Evolutionary conservation across 345 rosid species (phyloP), one percentile per base, ranked within the genome.

Genomic region (Eucalyptus paniculata): DNA sequence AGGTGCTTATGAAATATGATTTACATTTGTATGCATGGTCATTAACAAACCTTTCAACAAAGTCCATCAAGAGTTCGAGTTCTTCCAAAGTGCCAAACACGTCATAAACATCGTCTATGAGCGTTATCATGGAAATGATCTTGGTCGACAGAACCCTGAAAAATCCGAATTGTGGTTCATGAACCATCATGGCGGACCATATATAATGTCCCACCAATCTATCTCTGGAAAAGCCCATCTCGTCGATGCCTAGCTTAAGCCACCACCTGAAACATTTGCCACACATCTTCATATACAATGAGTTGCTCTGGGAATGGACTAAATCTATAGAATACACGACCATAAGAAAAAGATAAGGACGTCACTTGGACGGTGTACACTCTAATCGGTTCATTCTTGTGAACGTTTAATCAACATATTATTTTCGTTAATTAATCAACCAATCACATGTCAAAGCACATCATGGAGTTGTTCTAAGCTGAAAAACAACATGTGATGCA

Each of bases 201-300:
- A 87, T 30, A 51, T 87, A 83, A 86, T 60, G 87, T 67, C 87
- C 92, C 45, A 88, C 56, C 58, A 89, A 86, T 50, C 90, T 62
- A 53, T 91, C 92, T 47, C 90, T n/a, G 44, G 53, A 86, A 86
- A 87, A 86, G 15, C 30, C n/a, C 60, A 88, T n/a, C 50, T 89
- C 50, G 62, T 40, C 6, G 30, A 89, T n/a, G 7, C 90, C 91
- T 89, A 91, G 54, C 6, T 91, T 58, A 30, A 85, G 62, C 92
- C 92, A 91, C 92, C 92, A 88, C 91, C 92, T 91, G 86, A 44
- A 83, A 45, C 86, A 42, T 83, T 83, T 34, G 81, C 81, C 42
- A 45, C 53, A 24, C 49, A 24, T 83, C 32, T 83, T 83, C 49
- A 83, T 19, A 83, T 45, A 83, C 6, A 14, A 82, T 82, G 50